Evolutionary conservation across 257 asterid genomes (phyloP).

Genomic region (Lantana camara): DNA sequence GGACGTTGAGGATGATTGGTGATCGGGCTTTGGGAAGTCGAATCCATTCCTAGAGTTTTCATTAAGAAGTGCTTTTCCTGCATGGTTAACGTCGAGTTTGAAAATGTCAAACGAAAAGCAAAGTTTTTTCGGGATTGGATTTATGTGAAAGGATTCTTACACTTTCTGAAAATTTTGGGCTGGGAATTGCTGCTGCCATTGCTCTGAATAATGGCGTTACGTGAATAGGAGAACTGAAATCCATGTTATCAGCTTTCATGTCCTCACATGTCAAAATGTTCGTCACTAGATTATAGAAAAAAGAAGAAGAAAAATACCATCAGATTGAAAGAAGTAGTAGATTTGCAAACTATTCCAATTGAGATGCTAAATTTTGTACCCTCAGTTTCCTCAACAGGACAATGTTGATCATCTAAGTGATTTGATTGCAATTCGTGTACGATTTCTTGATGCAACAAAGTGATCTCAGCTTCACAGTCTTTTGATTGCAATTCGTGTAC

Average conservation of each 20-base stretch:
- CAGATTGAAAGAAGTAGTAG: conserved; percentile 12
- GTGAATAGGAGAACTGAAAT: conserved; percentile 68
- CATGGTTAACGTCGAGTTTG: conserved; percentile 26
- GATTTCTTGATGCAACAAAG: conserved; percentile 38
- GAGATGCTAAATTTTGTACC: conserved; percentile 40
- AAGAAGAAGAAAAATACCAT: neutral
- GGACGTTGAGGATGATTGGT: conserved; percentile 65
- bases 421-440: conserved; percentile 41
- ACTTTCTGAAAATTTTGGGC: conserved; percentile 90
- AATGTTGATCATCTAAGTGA: conserved; percentile 37
- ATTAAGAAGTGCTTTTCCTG: conserved; percentile 91
- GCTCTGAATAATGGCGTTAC: conserved; percentile 83
- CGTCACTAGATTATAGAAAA: conserved; percentile 25
- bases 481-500: too few relatives aligned
- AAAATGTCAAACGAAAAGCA: neutral
- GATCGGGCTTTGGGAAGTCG: conserved; percentile 48
- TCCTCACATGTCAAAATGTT: conserved; percentile 39
- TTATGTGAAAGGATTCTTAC: conserved; percentile 46
- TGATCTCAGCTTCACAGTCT: conserved; percentile 50
- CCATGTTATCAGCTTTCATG: conserved; percentile 30
- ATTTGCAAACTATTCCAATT: neutral
- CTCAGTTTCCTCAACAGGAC: conserved; percentile 44
- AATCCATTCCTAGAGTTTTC: conserved; percentile 85
- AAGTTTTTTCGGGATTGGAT: too few relatives aligned
- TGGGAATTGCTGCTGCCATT: conserved; percentile 86